Percentiles rank a stretch among this genome's conserved stretches.
phyloP scores from a whole-genome alignment of 768 basidiomycete species.

The Lactifluus rugatus region DNA sequence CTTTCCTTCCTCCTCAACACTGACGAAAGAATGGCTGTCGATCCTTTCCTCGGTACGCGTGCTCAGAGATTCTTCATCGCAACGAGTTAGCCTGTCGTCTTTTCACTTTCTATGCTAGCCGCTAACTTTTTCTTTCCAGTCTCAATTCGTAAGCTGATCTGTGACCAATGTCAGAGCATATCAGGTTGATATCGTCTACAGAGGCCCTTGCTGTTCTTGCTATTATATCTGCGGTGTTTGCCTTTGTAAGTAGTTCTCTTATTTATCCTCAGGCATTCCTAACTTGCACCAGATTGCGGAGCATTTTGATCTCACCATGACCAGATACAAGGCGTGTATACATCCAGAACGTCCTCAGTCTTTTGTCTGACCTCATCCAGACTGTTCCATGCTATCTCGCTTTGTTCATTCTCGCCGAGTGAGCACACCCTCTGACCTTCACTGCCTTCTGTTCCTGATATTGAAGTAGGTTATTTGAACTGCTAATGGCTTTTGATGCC shows the following conservation, averaged over 20 bases:
- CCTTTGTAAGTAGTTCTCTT: conserved; percentile 36
- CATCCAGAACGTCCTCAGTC: neutral
- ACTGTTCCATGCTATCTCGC: conserved; percentile 81
- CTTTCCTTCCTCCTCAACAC: neutral
- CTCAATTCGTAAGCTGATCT: neutral
- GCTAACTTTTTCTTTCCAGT: neutral
- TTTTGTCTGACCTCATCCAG: conserved; percentile 28
- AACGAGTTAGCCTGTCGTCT: conserved; percentile 39
- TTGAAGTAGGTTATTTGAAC: conserved; percentile 56
- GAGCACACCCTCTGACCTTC: conserved; percentile 21
- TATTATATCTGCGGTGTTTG: conserved; percentile 66
- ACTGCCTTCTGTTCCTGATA: neutral
- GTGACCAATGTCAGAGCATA: neutral
- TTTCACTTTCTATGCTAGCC: neutral
- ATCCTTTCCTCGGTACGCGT: conserved; percentile 61
- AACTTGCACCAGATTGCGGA: conserved; percentile 38
- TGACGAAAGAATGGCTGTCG: conserved; percentile 47
- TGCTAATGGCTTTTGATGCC: conserved; percentile 78
- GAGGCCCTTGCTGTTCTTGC: conserved; percentile 68
- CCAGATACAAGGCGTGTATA: conserved; percentile 44
- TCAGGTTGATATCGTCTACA: conserved; percentile 24
- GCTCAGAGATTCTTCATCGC: conserved; percentile 64
- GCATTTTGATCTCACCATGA: conserved; percentile 33
- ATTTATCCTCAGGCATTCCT: neutral
- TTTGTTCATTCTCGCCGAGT: conserved; percentile 78